Base-by-base conservation (phyloP, 192 early-diverging fungal species). In the Podila minutissima region DNA sequence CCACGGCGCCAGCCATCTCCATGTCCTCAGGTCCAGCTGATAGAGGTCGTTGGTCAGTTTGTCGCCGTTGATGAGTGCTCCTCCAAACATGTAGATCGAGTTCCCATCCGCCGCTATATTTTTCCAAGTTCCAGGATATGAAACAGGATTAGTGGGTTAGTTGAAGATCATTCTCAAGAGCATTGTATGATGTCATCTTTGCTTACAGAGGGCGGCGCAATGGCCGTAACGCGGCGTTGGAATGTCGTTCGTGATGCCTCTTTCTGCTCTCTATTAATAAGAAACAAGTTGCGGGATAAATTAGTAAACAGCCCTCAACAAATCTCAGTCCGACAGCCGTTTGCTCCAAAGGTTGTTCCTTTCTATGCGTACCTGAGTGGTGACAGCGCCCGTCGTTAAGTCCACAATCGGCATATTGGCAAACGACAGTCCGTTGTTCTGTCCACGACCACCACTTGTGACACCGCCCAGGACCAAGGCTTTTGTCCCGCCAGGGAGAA, bases 61-160 rank as follows among this genome's bases (percentile, higher is more conserved):
- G 49, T 78, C 69, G 28, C 20, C 62, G 4, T 33, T 13, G 7
- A 49, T 65, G 10, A 78, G 48, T 17, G 75, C 46, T 17, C 75
- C 75, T 53, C 75, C 75, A 67, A 71, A 78, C 75, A 78, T 78
- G 38, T 49, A 67, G 15, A 71, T 53, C 11, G 69, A 71, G 50
- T 69, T 71, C 33, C 75, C 75, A 59, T 78, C 75, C 5, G 75
- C n/a, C 1, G 75, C 75, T 78, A 59, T 7, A 26, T 19, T 46
- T 17, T 46, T 46, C 15, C 41, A n/a, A 17, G 20, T 22, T 11
- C 15, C 15, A 8, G 22, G 35, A 2, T 7, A 67, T 15, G 24
- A 67, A 29, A 26, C 26, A 19, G 32, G 32, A 5, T 19, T 37
- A 13, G 26, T 53, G 15, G 37, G 33, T 60, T 5, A 17, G 8